phyloP scores from a whole-genome alignment of 345 rosid species.

The Punica granatum region DNA sequence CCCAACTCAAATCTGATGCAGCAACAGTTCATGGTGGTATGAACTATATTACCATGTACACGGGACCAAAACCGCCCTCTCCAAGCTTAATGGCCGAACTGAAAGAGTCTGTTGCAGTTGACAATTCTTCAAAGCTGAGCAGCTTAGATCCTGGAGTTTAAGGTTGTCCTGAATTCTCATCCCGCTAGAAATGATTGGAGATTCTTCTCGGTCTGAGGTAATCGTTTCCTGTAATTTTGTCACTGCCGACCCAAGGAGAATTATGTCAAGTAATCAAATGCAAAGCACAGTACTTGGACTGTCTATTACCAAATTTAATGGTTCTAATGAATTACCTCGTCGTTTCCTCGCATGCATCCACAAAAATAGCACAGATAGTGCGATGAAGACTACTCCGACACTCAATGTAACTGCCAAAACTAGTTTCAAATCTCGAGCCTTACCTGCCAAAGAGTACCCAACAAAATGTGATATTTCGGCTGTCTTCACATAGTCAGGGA shows the following conservation, averaged over 20 bases:
- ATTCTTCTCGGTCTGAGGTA: background rate
- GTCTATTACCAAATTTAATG: background rate
- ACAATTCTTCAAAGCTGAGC: slow-evolving; percentile 30
- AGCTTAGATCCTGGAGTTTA: slow-evolving; percentile 21
- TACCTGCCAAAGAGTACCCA: background rate
- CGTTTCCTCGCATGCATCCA: slow-evolving; percentile 1
- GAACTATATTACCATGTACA: slow-evolving; percentile 22
- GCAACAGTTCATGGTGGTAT: background rate
- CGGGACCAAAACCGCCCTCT: slow-evolving; percentile 37
- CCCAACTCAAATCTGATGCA: background rate
- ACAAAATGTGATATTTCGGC: too few relatives aligned
- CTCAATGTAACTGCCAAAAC: background rate
- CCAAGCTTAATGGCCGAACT: slow-evolving; percentile 21
- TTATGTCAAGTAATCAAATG: too few relatives aligned
- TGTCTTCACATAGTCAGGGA: too few relatives aligned
- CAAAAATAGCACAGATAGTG: background rate
- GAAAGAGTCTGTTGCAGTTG: slow-evolving; percentile 29
- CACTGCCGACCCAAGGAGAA: too few relatives aligned
- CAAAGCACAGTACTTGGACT: too few relatives aligned
- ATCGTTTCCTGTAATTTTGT: background rate
- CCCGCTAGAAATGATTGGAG: background rate
- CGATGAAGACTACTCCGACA: background rate
- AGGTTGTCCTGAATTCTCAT: background rate
- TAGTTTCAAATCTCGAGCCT: background rate
- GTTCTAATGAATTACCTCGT: background rate